Conservation (phyloP, 2,329 filamentous ascomycete species). For the Fusarium zealandicum region DNA sequence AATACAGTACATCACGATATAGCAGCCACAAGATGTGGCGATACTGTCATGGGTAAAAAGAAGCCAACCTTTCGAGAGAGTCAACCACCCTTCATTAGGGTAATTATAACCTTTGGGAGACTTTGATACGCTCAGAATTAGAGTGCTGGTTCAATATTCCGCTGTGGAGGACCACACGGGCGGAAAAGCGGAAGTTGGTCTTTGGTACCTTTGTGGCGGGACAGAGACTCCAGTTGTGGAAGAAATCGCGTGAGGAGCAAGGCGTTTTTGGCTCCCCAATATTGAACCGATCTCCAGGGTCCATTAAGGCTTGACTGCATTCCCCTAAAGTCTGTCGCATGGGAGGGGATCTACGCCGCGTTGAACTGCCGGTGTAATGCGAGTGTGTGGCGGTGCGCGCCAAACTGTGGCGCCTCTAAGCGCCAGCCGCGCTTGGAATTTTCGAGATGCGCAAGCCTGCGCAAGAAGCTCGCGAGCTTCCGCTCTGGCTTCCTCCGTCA, state of each 20-base stretch:
- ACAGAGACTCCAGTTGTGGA: background rate
- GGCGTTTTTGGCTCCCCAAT: background rate
- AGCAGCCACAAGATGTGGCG: too few species aligned
- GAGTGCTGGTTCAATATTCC: too few species aligned
- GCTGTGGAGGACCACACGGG: too few species aligned
- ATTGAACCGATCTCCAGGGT: background rate
- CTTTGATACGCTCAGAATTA: too few species aligned
- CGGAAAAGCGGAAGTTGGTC: too few species aligned
- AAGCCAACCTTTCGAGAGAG: too few species aligned
- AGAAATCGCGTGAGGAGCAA: background rate
- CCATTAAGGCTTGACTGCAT: background rate
- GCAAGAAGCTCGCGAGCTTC: constrained; percentile 30
- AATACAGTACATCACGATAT: too few species aligned
- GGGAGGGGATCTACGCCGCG: background rate
- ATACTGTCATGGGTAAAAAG: too few species aligned
- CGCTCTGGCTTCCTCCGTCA: constrained; percentile 17
- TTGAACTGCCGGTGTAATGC: too few species aligned
- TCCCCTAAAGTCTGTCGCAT: background rate
- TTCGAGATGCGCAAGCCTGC: constrained; percentile 21
- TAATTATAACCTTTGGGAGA: too few species aligned
- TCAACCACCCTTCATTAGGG: too few species aligned
- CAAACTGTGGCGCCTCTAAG: constrained; percentile 20
- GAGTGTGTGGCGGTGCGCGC: constrained; percentile 23
- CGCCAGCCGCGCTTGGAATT: constrained; percentile 30
- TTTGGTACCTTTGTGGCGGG: background rate